phyloP scores from a whole-genome alignment of 2,329 filamentous ascomycete genomes.

The Cordyceps pruinosa region DNA sequence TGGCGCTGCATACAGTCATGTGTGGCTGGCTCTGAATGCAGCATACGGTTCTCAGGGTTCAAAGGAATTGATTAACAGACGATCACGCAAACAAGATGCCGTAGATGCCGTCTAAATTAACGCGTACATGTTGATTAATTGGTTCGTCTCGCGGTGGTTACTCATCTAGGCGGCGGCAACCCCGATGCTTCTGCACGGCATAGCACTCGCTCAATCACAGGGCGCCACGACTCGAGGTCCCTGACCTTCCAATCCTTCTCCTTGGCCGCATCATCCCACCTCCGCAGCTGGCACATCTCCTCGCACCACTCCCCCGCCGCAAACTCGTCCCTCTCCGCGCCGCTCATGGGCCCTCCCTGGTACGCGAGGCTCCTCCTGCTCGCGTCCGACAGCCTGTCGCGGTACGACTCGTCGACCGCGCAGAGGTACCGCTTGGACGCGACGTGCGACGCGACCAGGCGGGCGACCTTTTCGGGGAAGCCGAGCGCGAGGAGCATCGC shows the following conservation, averaged over 20 bases:
- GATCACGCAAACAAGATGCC: too few species aligned
- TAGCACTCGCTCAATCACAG: slow-evolving; percentile 4
- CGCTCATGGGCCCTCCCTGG: slow-evolving; percentile 16
- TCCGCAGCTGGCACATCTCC: slow-evolving; percentile 16
- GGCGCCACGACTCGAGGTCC: slow-evolving; percentile 4
- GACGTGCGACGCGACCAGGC: slow-evolving; percentile 17
- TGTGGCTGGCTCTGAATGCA: too few species aligned
- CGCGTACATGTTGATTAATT: not conserved
- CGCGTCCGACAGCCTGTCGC: slow-evolving; percentile 15
- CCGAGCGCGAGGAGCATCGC: slow-evolving; percentile 15
- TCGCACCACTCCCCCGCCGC: slow-evolving; percentile 10
- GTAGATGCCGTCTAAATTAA: too few species aligned
- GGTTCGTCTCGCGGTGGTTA: not conserved
- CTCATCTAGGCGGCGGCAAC: not conserved
- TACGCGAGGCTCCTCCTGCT: slow-evolving; percentile 15
- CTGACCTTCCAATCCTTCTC: slow-evolving; percentile 1
- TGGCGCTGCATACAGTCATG: too few species aligned
- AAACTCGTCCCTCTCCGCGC: slow-evolving; percentile 11
- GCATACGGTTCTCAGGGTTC: too few species aligned
- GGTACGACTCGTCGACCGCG: slow-evolving; percentile 14
- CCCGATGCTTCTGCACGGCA: not conserved
- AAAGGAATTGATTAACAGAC: too few species aligned
- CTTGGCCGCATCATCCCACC: slow-evolving; percentile 18
- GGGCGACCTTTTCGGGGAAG: slow-evolving; percentile 14
- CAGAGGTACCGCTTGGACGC: slow-evolving; percentile 18